phyloP scores from a whole-genome alignment of 2,329 filamentous ascomycete species.

The Aphanocladium album region DNA sequence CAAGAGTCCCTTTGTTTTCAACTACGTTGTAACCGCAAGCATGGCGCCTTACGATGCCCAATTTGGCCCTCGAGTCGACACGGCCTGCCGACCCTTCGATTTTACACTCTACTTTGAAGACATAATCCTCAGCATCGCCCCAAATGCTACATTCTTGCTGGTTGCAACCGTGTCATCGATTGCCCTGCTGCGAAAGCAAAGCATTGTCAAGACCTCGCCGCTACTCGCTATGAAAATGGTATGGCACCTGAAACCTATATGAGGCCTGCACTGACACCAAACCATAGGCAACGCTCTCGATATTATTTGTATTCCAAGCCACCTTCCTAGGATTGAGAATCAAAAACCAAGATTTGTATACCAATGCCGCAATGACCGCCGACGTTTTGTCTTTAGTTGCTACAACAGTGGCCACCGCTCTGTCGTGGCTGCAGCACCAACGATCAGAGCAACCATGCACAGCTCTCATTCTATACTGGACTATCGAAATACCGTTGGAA shows the following conservation, averaged over 20 bases:
- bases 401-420: background rate
- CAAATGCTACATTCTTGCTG: background rate
- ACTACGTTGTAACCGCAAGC: background rate
- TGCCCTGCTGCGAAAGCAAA: background rate
- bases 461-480: slow-evolving; percentile 34
- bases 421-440: slow-evolving; percentile 7
- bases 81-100: background rate
- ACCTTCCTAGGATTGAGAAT: background rate
- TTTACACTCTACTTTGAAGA: slow-evolving; percentile 11
- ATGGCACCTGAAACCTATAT: background rate
- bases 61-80: slow-evolving; percentile 10
- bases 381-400: background rate
- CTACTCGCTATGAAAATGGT: slow-evolving; percentile 1
- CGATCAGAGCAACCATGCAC: slow-evolving; percentile 32
- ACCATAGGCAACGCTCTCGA: background rate
- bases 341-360: background rate
- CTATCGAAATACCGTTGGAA: slow-evolving; percentile 37
- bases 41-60: slow-evolving; percentile 1
- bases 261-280: background rate
- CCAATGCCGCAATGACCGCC: background rate
- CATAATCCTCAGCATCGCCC: background rate
- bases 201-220: background rate
- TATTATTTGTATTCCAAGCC: background rate
- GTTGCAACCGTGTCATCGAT: background rate
- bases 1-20: background rate